Conservation (phyloP, 2,329 filamentous ascomycete genomes). For the Phaeosphaeriaceae sp. region DNA sequence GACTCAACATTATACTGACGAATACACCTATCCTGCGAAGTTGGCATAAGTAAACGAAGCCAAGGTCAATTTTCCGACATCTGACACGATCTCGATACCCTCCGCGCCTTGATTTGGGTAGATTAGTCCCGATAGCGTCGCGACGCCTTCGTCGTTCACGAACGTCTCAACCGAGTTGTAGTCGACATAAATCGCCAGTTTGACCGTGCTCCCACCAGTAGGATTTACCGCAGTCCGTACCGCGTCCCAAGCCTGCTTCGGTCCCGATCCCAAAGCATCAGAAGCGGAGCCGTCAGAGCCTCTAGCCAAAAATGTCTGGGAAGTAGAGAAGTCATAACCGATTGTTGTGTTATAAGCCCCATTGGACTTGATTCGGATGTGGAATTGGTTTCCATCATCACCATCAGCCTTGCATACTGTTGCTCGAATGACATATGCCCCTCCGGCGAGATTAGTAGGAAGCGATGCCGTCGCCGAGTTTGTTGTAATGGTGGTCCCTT, state of each 20-base stretch:
- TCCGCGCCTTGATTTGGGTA: neutral
- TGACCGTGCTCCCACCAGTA: neutral
- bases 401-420: neutral
- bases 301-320: neutral
- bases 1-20: no score
- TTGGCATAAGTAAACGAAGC: neutral
- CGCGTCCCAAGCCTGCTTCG: neutral
- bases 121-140: neutral
- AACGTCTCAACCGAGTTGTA: constrained; percentile 1
- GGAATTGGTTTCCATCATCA: neutral
- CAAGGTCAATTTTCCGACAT: neutral
- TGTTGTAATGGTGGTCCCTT: neutral
- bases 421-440: neutral
- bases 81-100: neutral
- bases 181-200: constrained; percentile 1
- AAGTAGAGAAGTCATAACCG: neutral
- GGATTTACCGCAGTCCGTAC: neutral
- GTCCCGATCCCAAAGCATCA: neutral
- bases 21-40: no score
- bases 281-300: neutral
- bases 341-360: neutral
- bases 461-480: neutral
- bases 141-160: neutral
- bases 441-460: neutral
- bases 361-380: neutral